Conservation (phyloP, 2,329 filamentous ascomycete species). For the Fusarium sp. region DNA sequence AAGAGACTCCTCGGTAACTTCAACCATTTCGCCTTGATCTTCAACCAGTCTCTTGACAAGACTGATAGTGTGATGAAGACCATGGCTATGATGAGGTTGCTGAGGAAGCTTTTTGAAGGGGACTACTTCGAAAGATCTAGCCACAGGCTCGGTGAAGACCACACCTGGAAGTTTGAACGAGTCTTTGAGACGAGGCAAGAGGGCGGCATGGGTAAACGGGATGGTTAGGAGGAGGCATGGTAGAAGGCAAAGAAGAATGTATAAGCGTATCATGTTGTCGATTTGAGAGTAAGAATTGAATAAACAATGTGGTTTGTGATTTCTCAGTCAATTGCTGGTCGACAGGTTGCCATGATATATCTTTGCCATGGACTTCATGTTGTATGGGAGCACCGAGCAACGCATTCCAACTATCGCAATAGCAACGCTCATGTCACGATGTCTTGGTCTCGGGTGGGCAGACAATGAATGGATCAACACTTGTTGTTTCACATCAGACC, state of each 20-base stretch:
- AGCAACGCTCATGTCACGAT: constrained; percentile 40
- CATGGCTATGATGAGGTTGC: constrained; percentile 15
- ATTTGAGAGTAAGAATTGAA: constrained; percentile 9
- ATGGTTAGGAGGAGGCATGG: constrained; percentile 24
- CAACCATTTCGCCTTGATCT: constrained; percentile 41
- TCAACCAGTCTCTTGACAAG: constrained; percentile 46
- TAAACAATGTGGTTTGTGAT: constrained; percentile 11
- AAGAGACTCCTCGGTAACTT: constrained; percentile 44
- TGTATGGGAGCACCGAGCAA: constrained; percentile 52
- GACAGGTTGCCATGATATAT: constrained; percentile 38
- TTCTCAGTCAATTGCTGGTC: background rate
- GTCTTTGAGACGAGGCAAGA: constrained; percentile 18
- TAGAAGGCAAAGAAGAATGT: constrained; percentile 38
- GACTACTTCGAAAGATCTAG: constrained; percentile 14
- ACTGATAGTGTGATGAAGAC: constrained; percentile 30
- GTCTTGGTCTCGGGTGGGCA: constrained; percentile 35
- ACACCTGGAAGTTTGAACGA: constrained; percentile 22
- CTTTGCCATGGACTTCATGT: constrained; percentile 31
- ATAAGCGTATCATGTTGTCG: constrained; percentile 43
- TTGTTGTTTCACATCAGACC: constrained; percentile 29
- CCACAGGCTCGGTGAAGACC: constrained; percentile 18
- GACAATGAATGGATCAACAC: constrained; percentile 31
- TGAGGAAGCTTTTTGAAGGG: constrained; percentile 26
- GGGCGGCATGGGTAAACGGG: constrained; percentile 20
- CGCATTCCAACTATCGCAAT: constrained; percentile 50